Conservation (phyloP, 257 asterid species). For the Paulownia fortunei region DNA sequence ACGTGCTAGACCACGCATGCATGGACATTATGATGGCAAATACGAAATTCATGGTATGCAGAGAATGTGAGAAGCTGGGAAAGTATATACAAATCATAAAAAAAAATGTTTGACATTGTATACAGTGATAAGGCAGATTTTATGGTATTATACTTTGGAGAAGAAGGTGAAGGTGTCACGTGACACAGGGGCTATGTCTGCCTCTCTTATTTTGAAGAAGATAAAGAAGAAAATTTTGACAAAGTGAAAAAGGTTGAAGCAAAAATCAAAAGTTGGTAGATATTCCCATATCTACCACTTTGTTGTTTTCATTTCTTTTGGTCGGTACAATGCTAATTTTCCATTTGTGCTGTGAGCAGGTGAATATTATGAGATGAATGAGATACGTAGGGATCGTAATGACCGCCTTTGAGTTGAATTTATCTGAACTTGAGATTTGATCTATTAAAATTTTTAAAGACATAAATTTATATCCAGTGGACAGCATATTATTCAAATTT, state of each 20-base stretch:
- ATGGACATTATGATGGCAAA: slow-evolving; percentile 45
- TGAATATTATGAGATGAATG: not conserved
- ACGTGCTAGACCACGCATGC: slow-evolving; percentile 45
- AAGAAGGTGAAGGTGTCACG: slow-evolving; percentile 43
- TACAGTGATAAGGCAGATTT: not conserved
- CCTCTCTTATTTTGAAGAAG: slow-evolving; percentile 15
- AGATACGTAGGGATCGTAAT: no score
- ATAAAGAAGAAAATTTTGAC: slow-evolving; percentile 30
- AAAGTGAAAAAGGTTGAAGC: slow-evolving; percentile 43
- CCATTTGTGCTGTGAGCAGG: not conserved
- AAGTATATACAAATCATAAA: slow-evolving; percentile 22
- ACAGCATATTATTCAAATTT: no score
- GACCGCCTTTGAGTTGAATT: no score
- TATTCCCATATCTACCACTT: not conserved
- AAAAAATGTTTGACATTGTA: not conserved
- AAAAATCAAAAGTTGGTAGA: slow-evolving; percentile 31
- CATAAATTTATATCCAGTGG: no score
- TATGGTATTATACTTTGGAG: slow-evolving; percentile 13
- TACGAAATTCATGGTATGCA: slow-evolving; percentile 22
- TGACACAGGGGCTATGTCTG: slow-evolving; percentile 39
- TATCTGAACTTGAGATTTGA: no score
- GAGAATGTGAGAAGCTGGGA: slow-evolving; percentile 51
- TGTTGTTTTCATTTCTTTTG: not conserved
- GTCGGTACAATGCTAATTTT: not conserved
- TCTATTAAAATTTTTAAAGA: no score